These are phyloP conservation scores for Tilletiaria anomala DNA, from an alignment of 1,284 basidiomycete genomes.

Conservation along the genomic window DNA sequence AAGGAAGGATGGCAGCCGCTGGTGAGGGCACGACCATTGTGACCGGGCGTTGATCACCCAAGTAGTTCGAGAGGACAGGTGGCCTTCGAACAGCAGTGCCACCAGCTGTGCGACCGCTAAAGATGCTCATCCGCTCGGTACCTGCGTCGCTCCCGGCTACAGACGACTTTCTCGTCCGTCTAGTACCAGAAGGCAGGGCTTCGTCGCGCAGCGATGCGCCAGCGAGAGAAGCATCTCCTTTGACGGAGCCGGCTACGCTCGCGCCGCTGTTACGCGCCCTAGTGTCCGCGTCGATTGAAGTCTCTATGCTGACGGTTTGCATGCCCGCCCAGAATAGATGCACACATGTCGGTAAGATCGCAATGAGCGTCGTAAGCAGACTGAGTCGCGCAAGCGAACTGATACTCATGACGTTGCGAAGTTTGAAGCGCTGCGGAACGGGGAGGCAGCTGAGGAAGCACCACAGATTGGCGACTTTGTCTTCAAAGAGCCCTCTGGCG, in stretches of 20 bases:
- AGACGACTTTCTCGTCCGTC: too few species aligned
- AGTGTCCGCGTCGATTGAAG: slow-evolving; percentile 17
- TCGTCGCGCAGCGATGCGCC: too few species aligned
- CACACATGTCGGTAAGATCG: slow-evolving; percentile 33
- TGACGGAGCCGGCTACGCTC: too few species aligned
- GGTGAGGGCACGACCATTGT: slow-evolving; percentile 51
- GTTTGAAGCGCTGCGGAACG: slow-evolving; percentile 13
- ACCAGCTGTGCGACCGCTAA: too few species aligned
- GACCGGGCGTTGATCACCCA: too few species aligned
- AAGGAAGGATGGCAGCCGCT: slow-evolving; percentile 42
- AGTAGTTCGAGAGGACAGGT: too few species aligned
- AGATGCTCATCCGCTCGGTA: too few species aligned
- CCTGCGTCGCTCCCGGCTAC: too few species aligned
- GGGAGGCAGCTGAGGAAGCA: slow-evolving; percentile 41
- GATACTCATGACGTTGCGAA: slow-evolving; percentile 19
- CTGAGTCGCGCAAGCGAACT: slow-evolving; percentile 32
- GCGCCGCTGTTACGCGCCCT: too few species aligned
- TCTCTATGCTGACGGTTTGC: slow-evolving; percentile 30
- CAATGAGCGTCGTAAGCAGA: slow-evolving; percentile 34
- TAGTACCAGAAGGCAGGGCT: too few species aligned
- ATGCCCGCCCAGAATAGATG: slow-evolving; percentile 23
- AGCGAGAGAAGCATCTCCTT: too few species aligned
- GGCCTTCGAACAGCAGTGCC: too few species aligned
- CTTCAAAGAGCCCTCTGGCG: slow-evolving; percentile 76
- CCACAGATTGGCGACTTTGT: slow-evolving; percentile 92